These are phyloP conservation scores for Malus hybrid DNA, from an alignment of 331 rosid species.

Conservation along the genomic window DNA sequence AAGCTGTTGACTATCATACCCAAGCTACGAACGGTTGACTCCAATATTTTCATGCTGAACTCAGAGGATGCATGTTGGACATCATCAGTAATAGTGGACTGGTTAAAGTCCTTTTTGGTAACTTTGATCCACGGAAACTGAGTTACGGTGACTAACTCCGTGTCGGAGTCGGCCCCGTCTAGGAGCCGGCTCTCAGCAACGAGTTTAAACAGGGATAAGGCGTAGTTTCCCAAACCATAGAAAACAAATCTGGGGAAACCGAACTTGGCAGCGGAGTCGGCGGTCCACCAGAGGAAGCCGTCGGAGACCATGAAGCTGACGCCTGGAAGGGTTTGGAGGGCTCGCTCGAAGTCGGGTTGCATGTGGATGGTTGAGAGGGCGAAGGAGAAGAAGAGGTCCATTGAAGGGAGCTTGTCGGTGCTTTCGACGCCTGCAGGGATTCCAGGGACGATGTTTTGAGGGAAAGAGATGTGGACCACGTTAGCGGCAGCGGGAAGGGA, in stretches of 20 bases:
- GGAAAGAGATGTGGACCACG: slow-evolving; percentile 32
- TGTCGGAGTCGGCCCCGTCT: background rate
- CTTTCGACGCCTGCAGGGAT: slow-evolving; percentile 39
- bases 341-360: slow-evolving; percentile 36
- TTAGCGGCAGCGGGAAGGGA: slow-evolving; percentile 23
- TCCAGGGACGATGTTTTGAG: slow-evolving; percentile 2
- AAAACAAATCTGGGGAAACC: slow-evolving; percentile 21
- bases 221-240: slow-evolving; percentile 27
- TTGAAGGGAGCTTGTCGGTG: slow-evolving; percentile 43
- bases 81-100: background rate
- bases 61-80: background rate
- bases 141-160: slow-evolving; percentile 15
- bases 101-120: slow-evolving; percentile 17
- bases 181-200: background rate
- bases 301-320: slow-evolving; percentile 54
- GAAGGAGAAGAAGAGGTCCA: slow-evolving; percentile 25
- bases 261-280: slow-evolving; percentile 31
- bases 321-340: slow-evolving; percentile 22
- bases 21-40: slow-evolving; percentile 10
- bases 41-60: background rate
- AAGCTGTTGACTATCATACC: slow-evolving; percentile 37
- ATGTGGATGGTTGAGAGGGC: slow-evolving; percentile 25
- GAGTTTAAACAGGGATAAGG: background rate
- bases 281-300: slow-evolving; percentile 69
- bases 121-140: slow-evolving; percentile 44